Evolutionary conservation across 331 rosid genomes (phyloP).

Genomic region (Quercus tomentella): DNA sequence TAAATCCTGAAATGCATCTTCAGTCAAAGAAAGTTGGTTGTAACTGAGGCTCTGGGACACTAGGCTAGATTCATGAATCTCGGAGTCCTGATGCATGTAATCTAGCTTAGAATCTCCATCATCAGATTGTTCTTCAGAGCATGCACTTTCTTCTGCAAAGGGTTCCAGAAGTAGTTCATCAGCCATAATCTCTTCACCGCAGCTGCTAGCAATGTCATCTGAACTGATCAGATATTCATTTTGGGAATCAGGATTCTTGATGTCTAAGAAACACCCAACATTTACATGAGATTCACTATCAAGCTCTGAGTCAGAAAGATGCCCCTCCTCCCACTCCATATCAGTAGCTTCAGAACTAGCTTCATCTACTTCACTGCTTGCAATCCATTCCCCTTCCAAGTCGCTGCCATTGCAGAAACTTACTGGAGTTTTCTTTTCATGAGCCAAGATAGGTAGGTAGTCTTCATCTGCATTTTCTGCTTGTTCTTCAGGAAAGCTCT

Average conservation of each 20-base stretch:
- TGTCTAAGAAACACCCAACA: constrained; percentile 17
- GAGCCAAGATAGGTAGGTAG: constrained; percentile 18
- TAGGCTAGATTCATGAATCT: constrained; percentile 30
- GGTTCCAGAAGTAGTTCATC: constrained; percentile 12
- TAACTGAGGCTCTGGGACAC: constrained; percentile 5
- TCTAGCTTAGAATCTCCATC: constrained; percentile 19
- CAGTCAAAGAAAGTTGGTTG: constrained; percentile 31
- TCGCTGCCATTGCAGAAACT: constrained; percentile 22
- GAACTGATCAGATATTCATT: constrained; percentile 24
- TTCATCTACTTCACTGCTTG: constrained; percentile 18
- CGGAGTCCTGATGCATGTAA: constrained; percentile 6
- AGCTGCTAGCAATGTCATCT: constrained; percentile 22
- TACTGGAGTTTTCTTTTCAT: constrained; percentile 31
- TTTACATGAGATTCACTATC: constrained; percentile 26
- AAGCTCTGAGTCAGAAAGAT: constrained; percentile 4
- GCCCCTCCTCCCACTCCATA: constrained; percentile 47
- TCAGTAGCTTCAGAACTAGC: constrained; percentile 25
- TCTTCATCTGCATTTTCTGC: constrained; percentile 17
- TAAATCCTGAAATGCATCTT: constrained; percentile 26
- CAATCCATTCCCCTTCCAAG: constrained; percentile 20
- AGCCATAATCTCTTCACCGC: constrained; percentile 8
- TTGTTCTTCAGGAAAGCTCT: constrained; percentile 14
- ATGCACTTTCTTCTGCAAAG: constrained; percentile 19
- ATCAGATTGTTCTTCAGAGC: constrained; percentile 26
- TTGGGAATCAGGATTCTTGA: constrained; percentile 16